phyloP scores from a whole-genome alignment of 768 basidiomycete genomes.

The Calocera cornea region DNA sequence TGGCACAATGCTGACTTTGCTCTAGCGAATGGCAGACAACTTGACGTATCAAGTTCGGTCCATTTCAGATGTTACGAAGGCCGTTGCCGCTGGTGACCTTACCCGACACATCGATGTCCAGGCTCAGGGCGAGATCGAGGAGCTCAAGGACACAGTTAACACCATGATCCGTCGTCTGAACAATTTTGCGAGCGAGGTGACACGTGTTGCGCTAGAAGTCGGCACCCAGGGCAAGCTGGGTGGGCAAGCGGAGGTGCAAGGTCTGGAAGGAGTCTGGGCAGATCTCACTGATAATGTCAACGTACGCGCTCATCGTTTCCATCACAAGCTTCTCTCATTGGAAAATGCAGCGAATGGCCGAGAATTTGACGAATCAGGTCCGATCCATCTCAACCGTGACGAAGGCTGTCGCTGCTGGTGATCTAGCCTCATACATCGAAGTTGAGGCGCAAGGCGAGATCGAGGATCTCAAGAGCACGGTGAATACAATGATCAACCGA shows the following conservation, averaged over 20 bases:
- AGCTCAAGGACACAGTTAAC: conserved; percentile 33
- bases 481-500: conserved; percentile 66
- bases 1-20: conserved; percentile 10
- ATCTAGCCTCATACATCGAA: conserved; percentile 68
- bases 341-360: conserved; percentile 63
- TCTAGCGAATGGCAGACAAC: conserved; percentile 29
- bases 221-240: conserved; percentile 81
- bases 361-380: conserved; percentile 72
- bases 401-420: conserved; percentile 66
- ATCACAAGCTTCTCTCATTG: background rate
- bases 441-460: conserved; percentile 94
- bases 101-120: conserved; percentile 33
- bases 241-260: conserved; percentile 75
- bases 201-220: conserved; percentile 31
- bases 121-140: conserved; percentile 35
- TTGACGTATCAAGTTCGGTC: conserved; percentile 31
- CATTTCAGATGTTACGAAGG: conserved; percentile 29
- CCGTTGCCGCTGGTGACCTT: conserved; percentile 31
- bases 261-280: conserved; percentile 78
- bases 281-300: conserved; percentile 43
- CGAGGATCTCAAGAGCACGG: conserved; percentile 67
- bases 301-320: conserved; percentile 20
- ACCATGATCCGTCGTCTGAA: conserved; percentile 32
- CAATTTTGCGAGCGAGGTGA: conserved; percentile 32
- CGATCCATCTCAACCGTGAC: conserved; percentile 88